Percentiles rank a stretch among this genome's conserved stretches.
Evolutionary conservation across 176 grass and related monocot genomes (phyloP).

Genomic region (Melocanna baccifera): DNA sequence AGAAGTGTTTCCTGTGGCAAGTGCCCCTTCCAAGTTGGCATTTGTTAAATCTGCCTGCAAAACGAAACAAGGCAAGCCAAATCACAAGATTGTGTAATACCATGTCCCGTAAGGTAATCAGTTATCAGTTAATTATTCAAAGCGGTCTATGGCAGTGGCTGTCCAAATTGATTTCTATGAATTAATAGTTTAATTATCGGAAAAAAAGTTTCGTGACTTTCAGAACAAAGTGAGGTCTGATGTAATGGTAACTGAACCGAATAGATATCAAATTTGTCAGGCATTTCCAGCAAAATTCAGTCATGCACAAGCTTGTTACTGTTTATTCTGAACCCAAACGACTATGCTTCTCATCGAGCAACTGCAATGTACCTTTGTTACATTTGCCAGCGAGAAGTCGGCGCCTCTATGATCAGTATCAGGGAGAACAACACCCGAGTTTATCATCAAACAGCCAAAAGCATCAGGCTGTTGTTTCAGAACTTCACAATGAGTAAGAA

Average conservation of each 20-base stretch:
- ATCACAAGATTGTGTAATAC: neutral
- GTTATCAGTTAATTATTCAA: too few relatives aligned
- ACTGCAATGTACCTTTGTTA: conserved; percentile 58
- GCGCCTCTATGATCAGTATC: conserved; percentile 61
- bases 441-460: neutral
- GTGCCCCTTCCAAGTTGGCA: too few relatives aligned
- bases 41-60: too few relatives aligned
- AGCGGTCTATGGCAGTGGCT: neutral
- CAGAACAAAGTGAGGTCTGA: neutral
- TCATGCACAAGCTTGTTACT: neutral
- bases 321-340: neutral
- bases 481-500: neutral
- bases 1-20: too few relatives aligned
- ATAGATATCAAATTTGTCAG: neutral
- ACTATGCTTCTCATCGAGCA: too few relatives aligned
- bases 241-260: neutral
- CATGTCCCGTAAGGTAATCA: too few relatives aligned
- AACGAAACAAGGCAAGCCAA: neutral
- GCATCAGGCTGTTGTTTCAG: neutral
- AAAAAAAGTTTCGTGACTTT: neutral
- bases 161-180: neutral
- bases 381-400: conserved; percentile 77
- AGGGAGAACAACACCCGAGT: conserved; percentile 72
- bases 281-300: neutral
- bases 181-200: neutral